Evolutionary conservation across 2,329 filamentous ascomycete genomes (phyloP).

Genomic region (Bipolaris bicolor): DNA sequence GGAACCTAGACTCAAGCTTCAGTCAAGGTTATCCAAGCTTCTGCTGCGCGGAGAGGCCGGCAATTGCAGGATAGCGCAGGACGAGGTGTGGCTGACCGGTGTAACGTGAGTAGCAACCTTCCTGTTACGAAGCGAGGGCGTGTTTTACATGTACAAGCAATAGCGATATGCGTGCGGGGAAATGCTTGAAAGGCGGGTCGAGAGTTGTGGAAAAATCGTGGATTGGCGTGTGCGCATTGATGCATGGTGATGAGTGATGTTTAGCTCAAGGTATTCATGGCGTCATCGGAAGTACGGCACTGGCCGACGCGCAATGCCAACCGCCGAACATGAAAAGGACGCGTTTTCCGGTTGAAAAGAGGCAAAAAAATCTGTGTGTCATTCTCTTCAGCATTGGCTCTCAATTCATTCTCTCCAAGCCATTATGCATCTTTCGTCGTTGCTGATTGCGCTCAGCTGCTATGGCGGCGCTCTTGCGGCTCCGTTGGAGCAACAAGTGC

Average conservation of each 20-base stretch:
- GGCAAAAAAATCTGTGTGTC: neutral
- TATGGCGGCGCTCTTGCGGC: conserved; percentile 33
- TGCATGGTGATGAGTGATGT: conserved; percentile 11
- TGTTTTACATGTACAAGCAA: conserved; percentile 4
- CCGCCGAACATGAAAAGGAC: conserved; percentile 23
- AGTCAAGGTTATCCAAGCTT: conserved; percentile 23
- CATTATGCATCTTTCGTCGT: conserved; percentile 40
- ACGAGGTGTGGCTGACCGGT: neutral
- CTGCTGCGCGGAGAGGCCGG: conserved; percentile 20
- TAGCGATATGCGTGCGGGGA: conserved; percentile 12
- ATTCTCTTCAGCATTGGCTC: conserved; percentile 4
- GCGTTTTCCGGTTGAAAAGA: conserved; percentile 3
- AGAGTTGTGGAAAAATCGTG: conserved; percentile 20
- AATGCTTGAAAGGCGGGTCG: neutral
- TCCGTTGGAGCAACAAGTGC: conserved; percentile 48
- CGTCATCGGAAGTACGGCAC: conserved; percentile 48
- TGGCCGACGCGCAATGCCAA: conserved; percentile 9
- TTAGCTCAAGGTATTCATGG: conserved; percentile 42
- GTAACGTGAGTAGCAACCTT: conserved; percentile 6
- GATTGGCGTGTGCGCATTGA: conserved; percentile 21
- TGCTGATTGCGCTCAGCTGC: conserved; percentile 39
- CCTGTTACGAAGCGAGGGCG: conserved; percentile 3
- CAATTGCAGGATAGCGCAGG: conserved; percentile 37
- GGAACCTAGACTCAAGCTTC: conserved; percentile 34
- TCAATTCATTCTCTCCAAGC: conserved; percentile 25